A percentile compares a stretch with the other conserved stretches of the same genome.
These are phyloP conservation scores for Cercospora janseana DNA, from an alignment of 2,329 filamentous ascomycete genomes.

Conservation along the genomic window DNA sequence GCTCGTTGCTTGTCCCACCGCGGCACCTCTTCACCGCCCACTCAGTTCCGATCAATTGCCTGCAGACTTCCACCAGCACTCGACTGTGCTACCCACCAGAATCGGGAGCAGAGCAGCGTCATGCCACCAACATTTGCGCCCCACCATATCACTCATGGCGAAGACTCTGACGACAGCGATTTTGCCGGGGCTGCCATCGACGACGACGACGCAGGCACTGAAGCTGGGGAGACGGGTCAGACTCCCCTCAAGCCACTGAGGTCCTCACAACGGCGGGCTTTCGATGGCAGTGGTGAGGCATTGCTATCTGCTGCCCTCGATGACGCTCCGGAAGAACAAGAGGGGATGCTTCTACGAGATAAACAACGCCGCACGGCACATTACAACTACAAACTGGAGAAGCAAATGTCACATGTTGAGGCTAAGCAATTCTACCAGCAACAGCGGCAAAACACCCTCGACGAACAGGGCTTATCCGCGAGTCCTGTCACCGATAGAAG, in stretches of 20 bases:
- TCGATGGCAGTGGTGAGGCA: constrained; percentile 22
- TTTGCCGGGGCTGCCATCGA: constrained; percentile 22
- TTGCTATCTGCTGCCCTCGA: constrained; percentile 19
- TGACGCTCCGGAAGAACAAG: constrained; percentile 21
- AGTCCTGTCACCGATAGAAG: constrained; percentile 29
- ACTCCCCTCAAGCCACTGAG: background rate
- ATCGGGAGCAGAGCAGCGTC: constrained; percentile 35
- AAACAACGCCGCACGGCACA: constrained; percentile 72
- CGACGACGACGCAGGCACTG: constrained; percentile 24
- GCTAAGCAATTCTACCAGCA: constrained; percentile 95
- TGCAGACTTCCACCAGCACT: too few relatives aligned
- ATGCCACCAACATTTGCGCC: constrained; percentile 32
- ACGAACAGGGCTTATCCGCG: constrained; percentile 37
- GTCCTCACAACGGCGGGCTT: constrained; percentile 1
- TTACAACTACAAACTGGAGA: constrained; percentile 91
- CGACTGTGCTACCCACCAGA: too few relatives aligned
- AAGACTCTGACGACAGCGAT: constrained; percentile 30
- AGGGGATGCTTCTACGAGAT: constrained; percentile 48
- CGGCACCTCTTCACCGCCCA: too few relatives aligned
- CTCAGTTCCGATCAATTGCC: too few relatives aligned
- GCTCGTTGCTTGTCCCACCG: too few relatives aligned
- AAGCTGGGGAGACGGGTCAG: constrained; percentile 11
- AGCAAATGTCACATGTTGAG: constrained; percentile 89
- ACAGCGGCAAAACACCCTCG: constrained; percentile 65
- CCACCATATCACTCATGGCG: constrained; percentile 27